Evolutionary conservation across 225 moss, liverwort and hornwort genomes (phyloP), one percentile per base, ranked within the genome.

Genomic region (Asterella californica): DNA sequence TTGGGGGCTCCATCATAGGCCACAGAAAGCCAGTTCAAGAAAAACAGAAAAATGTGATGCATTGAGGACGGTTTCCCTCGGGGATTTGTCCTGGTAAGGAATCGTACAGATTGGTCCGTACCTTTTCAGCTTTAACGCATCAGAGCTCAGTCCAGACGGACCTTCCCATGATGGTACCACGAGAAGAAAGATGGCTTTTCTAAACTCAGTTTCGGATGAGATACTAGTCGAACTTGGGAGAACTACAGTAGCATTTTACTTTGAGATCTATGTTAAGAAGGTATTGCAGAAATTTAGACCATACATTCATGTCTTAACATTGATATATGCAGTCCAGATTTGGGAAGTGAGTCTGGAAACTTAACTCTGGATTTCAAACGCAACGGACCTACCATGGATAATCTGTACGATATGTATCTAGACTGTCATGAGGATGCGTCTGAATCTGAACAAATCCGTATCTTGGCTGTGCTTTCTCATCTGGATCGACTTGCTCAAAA

Each of bases 1-100:
- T 86, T 99, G 90, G 99, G 99, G 36, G 89, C 87, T 21, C 87
- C 87, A n/a, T 87, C 84, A 70, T 87, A 78, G 61, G 27, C 15
- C 36, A 19, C 34, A 59, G 29, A 76, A 57, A 29, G 36, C 57
- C 57, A 61, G 22, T 18, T 61, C 4, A 10, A 27, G 61, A 27
- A 61, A 27, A 27, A n/a, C 12, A 52, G 52, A 52, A 52, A 17
- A 17, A 27, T 25, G 11, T 61, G 15, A 55, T 10, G 18, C 18
- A 55, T 55, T 10, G 55, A 55, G 55, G 24, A 15, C 18, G 59
- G 7, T 15, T 19, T 25, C 59, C 7, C 6, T 18, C 18, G 24
- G 59, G 59, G 24, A 18, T 59, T 4, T 59, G 59, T 11, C 3
- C 10, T 27, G 6, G 61, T 61, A 61, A 27, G 61, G n/a, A 25